Percentiles rank a stretch among this genome's conserved stretches.
These are phyloP conservation scores for Zygosaccharomyces siamensis DNA, from an alignment of 805 yeast genomes.

Conservation along the genomic window DNA sequence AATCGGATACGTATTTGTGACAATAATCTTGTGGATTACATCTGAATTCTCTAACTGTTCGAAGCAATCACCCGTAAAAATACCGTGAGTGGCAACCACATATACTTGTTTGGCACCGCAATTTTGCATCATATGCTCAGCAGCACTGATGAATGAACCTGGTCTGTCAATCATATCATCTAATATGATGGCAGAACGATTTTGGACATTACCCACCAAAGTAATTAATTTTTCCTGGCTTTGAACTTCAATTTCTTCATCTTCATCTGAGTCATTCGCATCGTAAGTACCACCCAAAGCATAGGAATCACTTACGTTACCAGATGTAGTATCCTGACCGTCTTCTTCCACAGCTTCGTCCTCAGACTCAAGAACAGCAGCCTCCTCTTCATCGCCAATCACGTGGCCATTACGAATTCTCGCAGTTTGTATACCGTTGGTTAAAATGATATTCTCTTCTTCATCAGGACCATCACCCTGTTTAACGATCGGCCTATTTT, in stretches of 20 bases:
- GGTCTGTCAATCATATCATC: slow-evolving; percentile 99
- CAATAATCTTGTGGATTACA: slow-evolving; percentile 87
- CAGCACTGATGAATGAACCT: slow-evolving; percentile 90
- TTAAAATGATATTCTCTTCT: slow-evolving; percentile 62
- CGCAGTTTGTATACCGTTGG: slow-evolving; percentile 87
- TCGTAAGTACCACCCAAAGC: slow-evolving; percentile 81
- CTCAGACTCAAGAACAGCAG: slow-evolving; percentile 21
- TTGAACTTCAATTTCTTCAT: slow-evolving; percentile 45
- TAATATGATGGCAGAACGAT: slow-evolving; percentile 84
- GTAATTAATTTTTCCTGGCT: slow-evolving; percentile 80
- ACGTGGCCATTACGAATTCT: slow-evolving; percentile 96
- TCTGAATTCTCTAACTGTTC: slow-evolving; percentile 71
- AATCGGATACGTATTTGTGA: slow-evolving; percentile 94
- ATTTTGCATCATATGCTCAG: slow-evolving; percentile 91
- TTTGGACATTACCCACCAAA: slow-evolving; percentile 91
- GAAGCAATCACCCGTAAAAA: slow-evolving; percentile 82
- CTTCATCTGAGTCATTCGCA: slow-evolving; percentile 77
- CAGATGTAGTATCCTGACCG: slow-evolving; percentile 25
- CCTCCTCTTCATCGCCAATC: slow-evolving; percentile 70
- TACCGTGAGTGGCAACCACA: slow-evolving; percentile 93
- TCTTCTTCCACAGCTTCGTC: slow-evolving; percentile 32
- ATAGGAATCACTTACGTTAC: slow-evolving; percentile 38
- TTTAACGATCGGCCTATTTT: slow-evolving; percentile 40
- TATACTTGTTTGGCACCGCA: slow-evolving; percentile 94
- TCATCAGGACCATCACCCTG: slow-evolving; percentile 48